Evolutionary conservation across 768 basidiomycete species (phyloP).

Genomic region (Boletales sp.): DNA sequence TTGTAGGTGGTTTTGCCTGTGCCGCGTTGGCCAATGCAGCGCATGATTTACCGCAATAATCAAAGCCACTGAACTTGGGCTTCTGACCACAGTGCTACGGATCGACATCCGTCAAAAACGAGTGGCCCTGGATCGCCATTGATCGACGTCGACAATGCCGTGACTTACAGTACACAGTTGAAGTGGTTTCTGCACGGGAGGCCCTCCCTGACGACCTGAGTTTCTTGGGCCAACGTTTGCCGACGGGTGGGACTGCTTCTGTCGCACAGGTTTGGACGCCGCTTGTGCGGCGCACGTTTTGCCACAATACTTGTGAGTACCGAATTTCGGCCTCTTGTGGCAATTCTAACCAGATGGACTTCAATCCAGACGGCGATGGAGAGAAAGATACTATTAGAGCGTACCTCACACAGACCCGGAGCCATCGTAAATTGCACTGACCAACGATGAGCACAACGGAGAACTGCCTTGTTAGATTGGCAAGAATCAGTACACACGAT

Average conservation of each 20-base stretch:
- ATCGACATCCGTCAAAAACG: constrained; percentile 24
- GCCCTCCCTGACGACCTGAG: constrained; percentile 8
- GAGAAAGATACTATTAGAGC: constrained; percentile 4
- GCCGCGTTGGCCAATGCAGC: constrained; percentile 43
- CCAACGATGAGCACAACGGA: constrained; percentile 4
- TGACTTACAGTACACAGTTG: constrained; percentile 28
- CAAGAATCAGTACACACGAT: constrained; percentile 8
- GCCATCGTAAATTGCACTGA: constrained; percentile 23
- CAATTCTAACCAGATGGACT: constrained; percentile 41
- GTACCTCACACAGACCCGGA: constrained; percentile 28
- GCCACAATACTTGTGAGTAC: constrained; percentile 53
- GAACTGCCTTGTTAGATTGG: constrained; percentile 6
- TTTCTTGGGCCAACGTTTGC: constrained; percentile 12
- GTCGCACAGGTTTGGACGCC: constrained; percentile 9
- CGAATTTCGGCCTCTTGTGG: constrained; percentile 50
- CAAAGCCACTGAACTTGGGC: constrained; percentile 56
- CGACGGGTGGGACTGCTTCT: constrained; percentile 14
- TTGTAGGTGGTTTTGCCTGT: constrained; percentile 14
- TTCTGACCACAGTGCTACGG: constrained; percentile 50
- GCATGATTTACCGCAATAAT: constrained; percentile 65
- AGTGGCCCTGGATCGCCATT: constrained; percentile 22
- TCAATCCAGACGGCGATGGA: constrained; percentile 3
- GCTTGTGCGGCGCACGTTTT: constrained; percentile 52
- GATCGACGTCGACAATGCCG: constrained; percentile 19
- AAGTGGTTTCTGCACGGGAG: constrained; percentile 14